Conservation (phyloP, 78 protist genomes). For the Polysphondylium violaceum region DNA sequence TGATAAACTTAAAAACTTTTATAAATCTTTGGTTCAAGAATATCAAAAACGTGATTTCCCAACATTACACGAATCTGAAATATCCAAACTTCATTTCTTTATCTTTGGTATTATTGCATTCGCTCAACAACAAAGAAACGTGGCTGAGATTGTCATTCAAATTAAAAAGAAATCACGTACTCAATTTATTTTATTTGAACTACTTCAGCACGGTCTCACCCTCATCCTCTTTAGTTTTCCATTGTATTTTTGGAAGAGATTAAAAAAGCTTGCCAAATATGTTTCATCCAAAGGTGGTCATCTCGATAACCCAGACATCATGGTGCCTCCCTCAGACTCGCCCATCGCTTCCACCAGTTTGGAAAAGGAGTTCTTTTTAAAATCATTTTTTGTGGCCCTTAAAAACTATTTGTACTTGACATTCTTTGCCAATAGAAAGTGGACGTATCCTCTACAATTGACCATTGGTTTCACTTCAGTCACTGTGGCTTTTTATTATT, state of each 20-base stretch:
- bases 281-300: no score
- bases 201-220: constrained; percentile 15
- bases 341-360: no score
- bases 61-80: constrained; percentile 16
- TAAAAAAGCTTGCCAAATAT: constrained; percentile 14
- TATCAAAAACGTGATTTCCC: constrained; percentile 35
- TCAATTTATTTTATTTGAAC: constrained; percentile 5
- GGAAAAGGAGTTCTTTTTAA: background rate
- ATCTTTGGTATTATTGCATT: constrained; percentile 39
- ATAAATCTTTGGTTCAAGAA: constrained; percentile 21
- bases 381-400: background rate
- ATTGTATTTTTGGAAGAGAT: background rate
- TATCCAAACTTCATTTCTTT: constrained; percentile 47
- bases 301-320: no score
- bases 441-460: constrained; percentile 51
- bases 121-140: constrained; percentile 27
- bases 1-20: background rate
- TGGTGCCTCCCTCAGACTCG: no score
- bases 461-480: constrained; percentile 11
- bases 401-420: background rate
- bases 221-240: constrained; percentile 2
- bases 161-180: constrained; percentile 1
- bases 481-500: constrained; percentile 30
- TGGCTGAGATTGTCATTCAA: constrained; percentile 1
- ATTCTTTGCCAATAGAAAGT: constrained; percentile 32